Conservation (phyloP, 169 alveolate genomes). For the Plasmodium relictum region DNA sequence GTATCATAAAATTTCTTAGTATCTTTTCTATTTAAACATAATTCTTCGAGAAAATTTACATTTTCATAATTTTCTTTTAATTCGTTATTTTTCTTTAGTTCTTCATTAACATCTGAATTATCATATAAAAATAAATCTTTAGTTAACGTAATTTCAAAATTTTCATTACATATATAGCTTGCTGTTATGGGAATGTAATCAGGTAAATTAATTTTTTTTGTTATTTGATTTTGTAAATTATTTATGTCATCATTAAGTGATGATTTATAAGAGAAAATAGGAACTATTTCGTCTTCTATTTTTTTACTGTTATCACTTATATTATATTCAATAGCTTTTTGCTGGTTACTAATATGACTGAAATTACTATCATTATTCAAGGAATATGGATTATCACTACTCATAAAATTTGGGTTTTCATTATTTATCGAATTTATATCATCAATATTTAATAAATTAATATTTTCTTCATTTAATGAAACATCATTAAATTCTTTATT, state of each 20-base stretch:
- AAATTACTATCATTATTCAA: too few relatives aligned
- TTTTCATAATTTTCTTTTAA: background rate
- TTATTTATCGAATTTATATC: background rate
- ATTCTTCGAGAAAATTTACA: background rate
- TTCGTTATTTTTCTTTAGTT: background rate
- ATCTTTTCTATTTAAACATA: background rate
- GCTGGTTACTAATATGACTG: too few relatives aligned
- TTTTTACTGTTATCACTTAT: background rate
- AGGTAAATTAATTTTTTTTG: conserved; percentile 5
- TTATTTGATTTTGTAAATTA: conserved; percentile 19
- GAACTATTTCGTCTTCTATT: background rate
- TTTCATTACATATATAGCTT: conserved; percentile 9
- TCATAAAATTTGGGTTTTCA: too few relatives aligned
- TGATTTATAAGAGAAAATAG: conserved; percentile 17
- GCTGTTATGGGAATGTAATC: conserved; percentile 32
- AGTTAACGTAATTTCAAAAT: conserved; percentile 17
- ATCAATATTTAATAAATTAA: background rate
- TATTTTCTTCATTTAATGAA: background rate
- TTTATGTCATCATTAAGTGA: conserved; percentile 29
- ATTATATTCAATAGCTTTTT: background rate
- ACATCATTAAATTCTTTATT: background rate
- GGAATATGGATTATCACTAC: too few relatives aligned
- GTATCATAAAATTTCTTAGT: conserved; percentile 16
- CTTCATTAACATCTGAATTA: background rate
- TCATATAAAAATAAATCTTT: background rate